Conservation (phyloP, 2,329 filamentous ascomycete genomes). For the Claviceps lovelessii region DNA sequence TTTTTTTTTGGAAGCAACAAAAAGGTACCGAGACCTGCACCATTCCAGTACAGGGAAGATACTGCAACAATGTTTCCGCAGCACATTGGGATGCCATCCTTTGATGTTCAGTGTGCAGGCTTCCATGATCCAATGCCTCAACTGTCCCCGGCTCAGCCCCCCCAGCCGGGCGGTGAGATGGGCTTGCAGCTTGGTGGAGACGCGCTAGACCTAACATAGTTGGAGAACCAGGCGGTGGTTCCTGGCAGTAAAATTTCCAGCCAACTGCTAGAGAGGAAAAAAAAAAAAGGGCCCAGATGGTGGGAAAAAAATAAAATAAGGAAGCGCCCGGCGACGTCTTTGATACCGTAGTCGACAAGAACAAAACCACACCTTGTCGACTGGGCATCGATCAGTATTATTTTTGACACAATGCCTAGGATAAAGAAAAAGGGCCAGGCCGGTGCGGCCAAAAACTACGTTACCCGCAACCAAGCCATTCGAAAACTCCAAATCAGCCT, state of each 20-base stretch:
- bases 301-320: slow-evolving; percentile 8
- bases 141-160: slow-evolving; percentile 12
- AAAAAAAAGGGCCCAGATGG: slow-evolving; percentile 14
- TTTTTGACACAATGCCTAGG: slow-evolving; percentile 42
- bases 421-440: slow-evolving; percentile 88
- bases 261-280: slow-evolving; percentile 11
- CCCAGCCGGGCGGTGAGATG: slow-evolving; percentile 13
- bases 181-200: slow-evolving; percentile 1
- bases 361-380: neutral
- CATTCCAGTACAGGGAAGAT: too few species aligned
- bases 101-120: too few species aligned
- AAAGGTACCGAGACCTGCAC: too few species aligned
- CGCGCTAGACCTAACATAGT: slow-evolving; percentile 7
- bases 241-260: slow-evolving; percentile 21
- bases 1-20: too few species aligned
- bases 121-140: too few species aligned
- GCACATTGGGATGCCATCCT: too few species aligned
- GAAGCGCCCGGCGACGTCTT: slow-evolving; percentile 20
- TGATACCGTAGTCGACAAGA: neutral
- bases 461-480: slow-evolving; percentile 91
- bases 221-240: slow-evolving; percentile 13
- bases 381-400: slow-evolving; percentile 4
- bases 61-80: neutral
- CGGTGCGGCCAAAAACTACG: slow-evolving; percentile 94
- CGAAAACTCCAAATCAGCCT: slow-evolving; percentile 96